Evolutionary conservation across 257 asterid species (phyloP), one percentile per base, ranked within the genome.

Genomic region (Solanum pennellii): DNA sequence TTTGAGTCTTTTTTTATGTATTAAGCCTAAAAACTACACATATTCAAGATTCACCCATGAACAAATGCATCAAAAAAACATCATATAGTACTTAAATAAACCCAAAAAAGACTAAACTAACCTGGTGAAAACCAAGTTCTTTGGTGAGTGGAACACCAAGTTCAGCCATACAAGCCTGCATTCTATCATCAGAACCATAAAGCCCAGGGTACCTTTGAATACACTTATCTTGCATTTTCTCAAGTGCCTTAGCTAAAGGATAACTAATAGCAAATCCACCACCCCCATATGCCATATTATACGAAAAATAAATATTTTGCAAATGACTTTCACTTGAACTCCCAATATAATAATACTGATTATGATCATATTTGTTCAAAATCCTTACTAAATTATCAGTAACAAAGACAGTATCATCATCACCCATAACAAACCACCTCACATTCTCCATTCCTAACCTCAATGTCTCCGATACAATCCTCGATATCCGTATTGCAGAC

Each of bases 101-200:
- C 39, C 39, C 39, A 35, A 35, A 5, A 35, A 35, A 5, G 6
- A 44, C 45, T 7, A 82, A 87, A 89, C 92, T 86, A 86, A 92
- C 98, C 96, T 96, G 99, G 89, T 96, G 99, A 87, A 96, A 96
- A 33, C 99, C 99, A 86, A 90, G 92, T 93, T 96, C 97, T 92
- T 93, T 96, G 83, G 98, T 96, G 89, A 96, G 97, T 60, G 99
- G 99, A 71, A 95, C 97, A 27, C 99, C 99, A 82, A 96, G 95
- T 89, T 96, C 99, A 23, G 99, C 94, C 99, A 95, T 95, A 95
- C 99, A 96, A 79, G 99, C 98, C 83, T 96, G 99, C 93, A 96
- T 93, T 86, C 99, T 85, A 86, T 96, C 99, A 86, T 96, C 99
- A 13, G 98, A 95, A 71, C 99, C 98, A 73, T 96, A 96, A 89